Percentiles rank a stretch among this genome's conserved stretches.
Conservation (phyloP, 257 asterid species). For the Penstemon newberryi region DNA sequence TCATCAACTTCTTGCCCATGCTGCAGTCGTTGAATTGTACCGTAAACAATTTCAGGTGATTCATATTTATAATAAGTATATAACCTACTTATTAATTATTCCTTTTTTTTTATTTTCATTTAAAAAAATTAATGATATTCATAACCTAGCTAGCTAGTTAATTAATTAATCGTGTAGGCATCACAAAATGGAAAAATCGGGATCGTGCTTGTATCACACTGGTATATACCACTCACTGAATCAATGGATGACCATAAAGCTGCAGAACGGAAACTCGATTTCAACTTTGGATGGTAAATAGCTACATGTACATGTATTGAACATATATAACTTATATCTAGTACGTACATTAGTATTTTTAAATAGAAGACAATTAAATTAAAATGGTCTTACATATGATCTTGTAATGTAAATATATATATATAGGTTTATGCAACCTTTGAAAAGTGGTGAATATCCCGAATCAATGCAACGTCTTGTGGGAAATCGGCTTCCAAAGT, state of each 20-base stretch:
- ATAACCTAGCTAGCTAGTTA: too few relatives aligned
- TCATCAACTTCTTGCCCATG: slow-evolving; percentile 35
- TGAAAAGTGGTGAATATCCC: slow-evolving; percentile 26
- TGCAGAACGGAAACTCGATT: slow-evolving; percentile 16
- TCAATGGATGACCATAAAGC: slow-evolving; percentile 13
- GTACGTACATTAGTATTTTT: too few relatives aligned
- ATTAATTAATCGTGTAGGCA: not conserved
- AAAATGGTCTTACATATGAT: too few relatives aligned
- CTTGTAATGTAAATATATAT: not conserved
- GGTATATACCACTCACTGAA: slow-evolving; percentile 20
- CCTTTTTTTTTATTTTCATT: too few relatives aligned
- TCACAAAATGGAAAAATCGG: slow-evolving; percentile 30
- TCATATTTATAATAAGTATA: too few relatives aligned
- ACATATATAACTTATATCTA: not conserved
- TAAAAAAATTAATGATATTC: too few relatives aligned
- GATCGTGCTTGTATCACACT: slow-evolving; percentile 20
- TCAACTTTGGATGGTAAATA: slow-evolving; percentile 29
- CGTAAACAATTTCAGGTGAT: slow-evolving; percentile 23
- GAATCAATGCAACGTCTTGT: slow-evolving; percentile 19
- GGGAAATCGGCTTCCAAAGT: slow-evolving; percentile 19
- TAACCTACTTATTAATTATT: not conserved
- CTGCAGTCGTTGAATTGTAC: slow-evolving; percentile 16
- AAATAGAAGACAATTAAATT: too few relatives aligned
- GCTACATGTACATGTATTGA: not conserved
- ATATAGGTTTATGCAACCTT: slow-evolving; percentile 27